Evolutionary conservation across 2,329 filamentous ascomycete genomes (phyloP), one percentile per base, ranked within the genome.

Genomic region (Lasiodiplodia theobromae): DNA sequence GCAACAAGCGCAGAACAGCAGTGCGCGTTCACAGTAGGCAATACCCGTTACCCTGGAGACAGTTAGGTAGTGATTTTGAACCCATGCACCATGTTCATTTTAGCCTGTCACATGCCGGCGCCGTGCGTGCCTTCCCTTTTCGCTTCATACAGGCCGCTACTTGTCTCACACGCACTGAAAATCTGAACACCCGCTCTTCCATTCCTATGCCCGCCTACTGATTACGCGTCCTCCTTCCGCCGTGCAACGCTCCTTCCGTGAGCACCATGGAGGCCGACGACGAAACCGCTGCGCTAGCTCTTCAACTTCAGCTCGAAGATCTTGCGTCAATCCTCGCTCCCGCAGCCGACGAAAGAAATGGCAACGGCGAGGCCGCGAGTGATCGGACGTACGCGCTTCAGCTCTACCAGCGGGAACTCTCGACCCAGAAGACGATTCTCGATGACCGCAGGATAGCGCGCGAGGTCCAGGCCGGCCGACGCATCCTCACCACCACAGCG

Each of bases 201-300:
- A 3, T 21, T 47, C 11, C 40, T 7, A 8, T 8, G 11, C 8
- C 11, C 44, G 18, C 44, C 11, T 44, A 11, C 44, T 12, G n/a
- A 7, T 10, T 6, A 4, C 2, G 0, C 1, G 3, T n/a, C 18
- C 0, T 34, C 31, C 18, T 21, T 21, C 8, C 7, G 10, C 3
- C 44, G 10, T n/a, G 1, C 44, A 47, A 3, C n/a, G 3, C 4
- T 2, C 18, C n/a, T 47, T 47, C 18, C 18, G n/a, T 21, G 6
- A 21, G n/a, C n/a, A 3, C 44, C 2, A 47, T 47, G 44, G 44
- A 47, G 6, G n/a, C 8, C 44, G 44, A 47, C 44, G 44, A 47
- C 44, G 44, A 10, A 6, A 21, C 44, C n/a, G 8, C n/a, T 2
- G 44, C 44, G 44, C 2, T 47, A 2, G 21, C 11, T 47, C 44